Base-by-base conservation (phyloP, 225 moss, liverwort and hornwort genomes). In the Physcomitrium patens region DNA sequence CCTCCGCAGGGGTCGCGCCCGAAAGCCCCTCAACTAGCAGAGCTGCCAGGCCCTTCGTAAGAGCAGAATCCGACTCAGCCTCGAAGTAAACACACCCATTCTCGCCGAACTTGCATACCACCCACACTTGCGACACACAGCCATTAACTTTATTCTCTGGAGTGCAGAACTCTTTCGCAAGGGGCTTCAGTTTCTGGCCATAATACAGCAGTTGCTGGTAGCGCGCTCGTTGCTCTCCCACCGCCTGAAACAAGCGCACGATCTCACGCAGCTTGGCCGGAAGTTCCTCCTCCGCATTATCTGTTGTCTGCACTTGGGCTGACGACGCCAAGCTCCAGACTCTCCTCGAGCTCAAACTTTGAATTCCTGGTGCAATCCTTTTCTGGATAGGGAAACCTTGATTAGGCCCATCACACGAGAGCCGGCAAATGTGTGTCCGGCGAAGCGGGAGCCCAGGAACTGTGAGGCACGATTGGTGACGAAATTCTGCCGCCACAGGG, bases 101-200 rank as follows among this genome's bases (percentile, higher is more conserved):
- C 8, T 72, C 57, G 9, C 60, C 82, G 20, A 95, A 70, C 67
- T 72, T 77, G 55, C 89, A 83, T 69, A 81, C 81, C 71, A 95
- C 94, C 97, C 97, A 99, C 4, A 99, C 97, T 73, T 99, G 97
- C 5, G 97, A 99, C 19, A 94, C 97, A 65, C 97, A 99, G 12
- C 97, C 97, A 45, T 89, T 80, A 47, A 99, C 97, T 68, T 93
- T 94, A n/a, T 99, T 93, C 82, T 93, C 97, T 17, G 45, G 78
- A 8, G 69, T 84, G 78, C 86, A 86, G 27, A 80, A 78, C 75
- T 93, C 91, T 78, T 89, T 86, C 8, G 78, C 75, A 9, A 99
- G 72, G 0, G 94, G 93, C 41, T 67, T 87, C 77, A 99, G 76
- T 73, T 89, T 85, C 87, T 90, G 90, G 12, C 91, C 97, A 18